phyloP scores from a whole-genome alignment of 768 basidiomycete species.

The Leccinum pellstonianum region DNA sequence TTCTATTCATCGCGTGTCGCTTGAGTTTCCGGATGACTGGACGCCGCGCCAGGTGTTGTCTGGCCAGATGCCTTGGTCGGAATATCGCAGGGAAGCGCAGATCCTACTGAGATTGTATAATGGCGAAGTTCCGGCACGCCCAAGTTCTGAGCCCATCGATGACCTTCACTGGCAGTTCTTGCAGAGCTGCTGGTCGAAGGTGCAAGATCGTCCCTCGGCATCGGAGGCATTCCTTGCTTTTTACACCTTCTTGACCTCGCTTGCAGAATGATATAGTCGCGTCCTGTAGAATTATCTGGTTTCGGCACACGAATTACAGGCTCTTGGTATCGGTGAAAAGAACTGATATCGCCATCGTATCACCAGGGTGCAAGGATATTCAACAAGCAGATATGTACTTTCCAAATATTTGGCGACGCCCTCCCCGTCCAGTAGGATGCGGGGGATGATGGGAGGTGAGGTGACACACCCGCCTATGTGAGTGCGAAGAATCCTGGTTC shows the following conservation, averaged over 20 bases:
- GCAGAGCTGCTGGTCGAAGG: slow-evolving; percentile 11
- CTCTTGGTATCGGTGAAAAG: not conserved
- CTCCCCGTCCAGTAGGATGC: too few species aligned
- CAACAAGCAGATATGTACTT: not conserved
- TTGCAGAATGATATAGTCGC: not conserved
- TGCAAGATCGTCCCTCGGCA: slow-evolving; percentile 11
- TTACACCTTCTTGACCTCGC: slow-evolving; percentile 7
- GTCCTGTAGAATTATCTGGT: not conserved
- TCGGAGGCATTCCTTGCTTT: slow-evolving; percentile 12
- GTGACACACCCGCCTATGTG: too few species aligned
- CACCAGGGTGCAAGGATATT: not conserved
- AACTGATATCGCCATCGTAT: slow-evolving; percentile 1
- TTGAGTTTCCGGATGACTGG: not conserved
- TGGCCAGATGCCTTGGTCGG: slow-evolving; percentile 14
- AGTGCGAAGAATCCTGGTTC: too few species aligned
- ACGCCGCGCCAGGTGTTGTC: slow-evolving; percentile 10
- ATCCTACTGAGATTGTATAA: slow-evolving; percentile 4
- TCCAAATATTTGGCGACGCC: too few species aligned
- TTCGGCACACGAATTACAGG: not conserved
- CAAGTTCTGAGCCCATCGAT: slow-evolving; percentile 35
- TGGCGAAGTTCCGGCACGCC: slow-evolving; percentile 8
- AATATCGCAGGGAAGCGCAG: slow-evolving; percentile 5
- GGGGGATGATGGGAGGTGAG: too few species aligned
- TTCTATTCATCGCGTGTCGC: not conserved
- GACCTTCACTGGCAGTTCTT: slow-evolving; percentile 9